phyloP scores from a whole-genome alignment of 176 grass and related monocot genomes.

The Sorghum bicolor region DNA sequence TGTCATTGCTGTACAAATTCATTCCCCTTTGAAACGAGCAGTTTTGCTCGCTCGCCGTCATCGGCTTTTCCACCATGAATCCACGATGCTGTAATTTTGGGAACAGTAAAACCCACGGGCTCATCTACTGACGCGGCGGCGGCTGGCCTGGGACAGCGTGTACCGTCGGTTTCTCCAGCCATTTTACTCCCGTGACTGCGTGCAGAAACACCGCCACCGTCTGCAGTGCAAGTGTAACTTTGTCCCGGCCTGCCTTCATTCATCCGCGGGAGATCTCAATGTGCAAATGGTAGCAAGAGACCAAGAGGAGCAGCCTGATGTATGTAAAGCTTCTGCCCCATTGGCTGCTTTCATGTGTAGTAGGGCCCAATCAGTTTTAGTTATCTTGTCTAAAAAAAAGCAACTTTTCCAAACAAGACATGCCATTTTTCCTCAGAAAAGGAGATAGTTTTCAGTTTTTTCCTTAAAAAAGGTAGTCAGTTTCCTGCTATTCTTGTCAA shows the following conservation, averaged over 20 bases:
- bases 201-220: not conserved
- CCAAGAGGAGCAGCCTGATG: not conserved
- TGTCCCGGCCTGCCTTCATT: not conserved
- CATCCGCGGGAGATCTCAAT: not conserved
- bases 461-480: too few relatives aligned
- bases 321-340: not conserved
- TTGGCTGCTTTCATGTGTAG: not conserved
- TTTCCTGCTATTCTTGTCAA: not conserved
- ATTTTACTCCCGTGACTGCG: not conserved
- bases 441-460: not conserved
- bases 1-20: not conserved
- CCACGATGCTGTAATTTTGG: too few relatives aligned
- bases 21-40: too few relatives aligned
- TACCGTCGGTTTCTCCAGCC: constrained; percentile 19
- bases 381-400: not conserved
- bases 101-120: too few relatives aligned
- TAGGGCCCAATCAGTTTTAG: not conserved
- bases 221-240: not conserved
- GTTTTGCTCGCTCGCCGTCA: too few relatives aligned
- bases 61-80: too few relatives aligned
- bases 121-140: not conserved
- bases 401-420: not conserved
- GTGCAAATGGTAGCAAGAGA: not conserved
- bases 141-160: not conserved
- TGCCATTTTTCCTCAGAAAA: not conserved